These are phyloP conservation scores for Microsporum ferrugineum DNA, from an alignment of 2,329 filamentous ascomycete genomes.

Conservation along the genomic window DNA sequence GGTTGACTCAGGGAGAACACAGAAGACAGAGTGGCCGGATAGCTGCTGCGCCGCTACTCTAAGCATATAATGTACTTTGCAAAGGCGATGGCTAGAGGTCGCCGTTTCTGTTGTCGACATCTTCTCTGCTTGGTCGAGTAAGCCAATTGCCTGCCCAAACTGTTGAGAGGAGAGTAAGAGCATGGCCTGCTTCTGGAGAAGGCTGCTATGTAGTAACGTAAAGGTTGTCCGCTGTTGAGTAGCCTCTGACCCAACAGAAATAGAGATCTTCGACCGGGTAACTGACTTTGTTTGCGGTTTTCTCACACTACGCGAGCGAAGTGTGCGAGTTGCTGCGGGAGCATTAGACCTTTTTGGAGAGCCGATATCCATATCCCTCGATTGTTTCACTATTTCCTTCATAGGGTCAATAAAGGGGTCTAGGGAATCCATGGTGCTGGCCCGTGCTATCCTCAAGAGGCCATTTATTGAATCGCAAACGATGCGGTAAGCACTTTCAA, in stretches of 20 bases:
- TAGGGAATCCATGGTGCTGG: constrained; percentile 16
- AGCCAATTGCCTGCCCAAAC: constrained; percentile 47
- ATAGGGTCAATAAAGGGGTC: constrained; percentile 21
- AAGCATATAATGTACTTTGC: constrained; percentile 28
- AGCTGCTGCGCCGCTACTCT: constrained; percentile 41
- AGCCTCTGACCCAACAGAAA: constrained; percentile 20
- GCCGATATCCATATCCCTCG: constrained; percentile 33
- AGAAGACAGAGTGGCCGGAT: constrained; percentile 70
- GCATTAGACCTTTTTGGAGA: constrained; percentile 14
- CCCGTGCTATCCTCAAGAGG: constrained; percentile 18
- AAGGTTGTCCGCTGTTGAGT: constrained; percentile 16
- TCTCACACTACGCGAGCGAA: not conserved
- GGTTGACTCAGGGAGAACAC: constrained; percentile 82
- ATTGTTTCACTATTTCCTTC: constrained; percentile 31
- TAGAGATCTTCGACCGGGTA: constrained; percentile 13
- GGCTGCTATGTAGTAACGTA: constrained; percentile 36
- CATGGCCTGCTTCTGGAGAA: constrained; percentile 34
- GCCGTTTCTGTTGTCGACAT: constrained; percentile 15
- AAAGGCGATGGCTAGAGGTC: constrained; percentile 22
- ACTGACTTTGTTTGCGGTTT: constrained; percentile 4
- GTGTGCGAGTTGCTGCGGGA: constrained; percentile 3
- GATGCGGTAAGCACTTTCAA: constrained; percentile 35
- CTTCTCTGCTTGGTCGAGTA: constrained; percentile 35
- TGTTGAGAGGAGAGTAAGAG: constrained; percentile 33
- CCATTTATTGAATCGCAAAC: constrained; percentile 40